A percentile compares a stretch with the other conserved stretches of the same genome.
Conservation (phyloP, 2,329 filamentous ascomycete species). For the Fusarium chaquense region DNA sequence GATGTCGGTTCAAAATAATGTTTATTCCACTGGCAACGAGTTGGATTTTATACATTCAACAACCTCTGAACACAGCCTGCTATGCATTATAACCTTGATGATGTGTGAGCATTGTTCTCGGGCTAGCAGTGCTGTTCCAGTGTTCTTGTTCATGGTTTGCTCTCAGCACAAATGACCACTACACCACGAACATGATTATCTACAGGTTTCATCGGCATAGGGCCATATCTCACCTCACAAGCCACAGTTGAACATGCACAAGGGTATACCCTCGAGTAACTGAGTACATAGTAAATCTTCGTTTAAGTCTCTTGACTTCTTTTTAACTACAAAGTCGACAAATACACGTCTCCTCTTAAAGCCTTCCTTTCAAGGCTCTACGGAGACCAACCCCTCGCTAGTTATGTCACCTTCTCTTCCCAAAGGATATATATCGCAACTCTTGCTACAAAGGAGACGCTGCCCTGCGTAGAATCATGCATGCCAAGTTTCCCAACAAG, state of each 20-base stretch:
- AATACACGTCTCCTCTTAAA: constrained; percentile 37
- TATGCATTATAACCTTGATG: background rate
- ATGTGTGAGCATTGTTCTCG: background rate
- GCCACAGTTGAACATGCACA: background rate
- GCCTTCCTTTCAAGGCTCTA: constrained; percentile 20
- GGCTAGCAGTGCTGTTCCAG: background rate
- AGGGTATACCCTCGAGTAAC: background rate
- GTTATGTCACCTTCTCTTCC: constrained; percentile 19
- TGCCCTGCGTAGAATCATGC: constrained; percentile 46
- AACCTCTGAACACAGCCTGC: background rate
- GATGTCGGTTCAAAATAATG: background rate
- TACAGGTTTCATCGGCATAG: too few relatives aligned
- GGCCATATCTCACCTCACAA: background rate
- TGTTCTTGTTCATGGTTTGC: background rate
- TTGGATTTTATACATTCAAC: background rate
- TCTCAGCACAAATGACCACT: background rate
- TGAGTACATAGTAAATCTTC: constrained; percentile 13
- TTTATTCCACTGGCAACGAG: background rate
- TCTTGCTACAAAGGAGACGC: constrained; percentile 48
- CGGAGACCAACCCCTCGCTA: constrained; percentile 35
- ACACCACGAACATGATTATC: background rate
- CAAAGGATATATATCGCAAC: constrained; percentile 48
- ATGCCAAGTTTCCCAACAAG: constrained; percentile 46
- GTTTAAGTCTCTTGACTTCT: constrained; percentile 39
- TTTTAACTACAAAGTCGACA: constrained; percentile 41